Percentiles rank a stretch among this genome's conserved stretches.
phyloP scores from a whole-genome alignment of 2,329 filamentous ascomycete genomes.

The Stagonosporopsis rhizophila region DNA sequence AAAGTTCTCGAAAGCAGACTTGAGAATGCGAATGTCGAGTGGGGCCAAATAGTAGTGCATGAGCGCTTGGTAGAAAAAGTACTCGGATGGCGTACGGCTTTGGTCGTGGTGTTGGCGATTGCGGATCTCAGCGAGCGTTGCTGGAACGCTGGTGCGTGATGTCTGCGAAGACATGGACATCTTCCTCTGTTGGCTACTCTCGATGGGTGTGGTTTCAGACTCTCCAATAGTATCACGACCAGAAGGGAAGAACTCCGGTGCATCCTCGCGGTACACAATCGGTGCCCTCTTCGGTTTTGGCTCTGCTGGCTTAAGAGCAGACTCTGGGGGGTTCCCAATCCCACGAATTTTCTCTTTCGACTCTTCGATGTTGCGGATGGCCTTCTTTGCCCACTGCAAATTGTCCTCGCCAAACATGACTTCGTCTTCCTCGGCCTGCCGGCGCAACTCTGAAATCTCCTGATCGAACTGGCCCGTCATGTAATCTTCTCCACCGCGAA shows the following conservation, averaged over 20 bases:
- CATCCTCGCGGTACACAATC: conserved; percentile 58
- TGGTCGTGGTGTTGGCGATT: conserved; percentile 55
- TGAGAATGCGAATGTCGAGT: conserved; percentile 89
- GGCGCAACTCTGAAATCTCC: conserved; percentile 76
- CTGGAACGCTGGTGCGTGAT: conserved; percentile 46
- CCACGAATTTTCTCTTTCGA: conserved; percentile 77
- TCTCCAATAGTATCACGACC: conserved; percentile 49
- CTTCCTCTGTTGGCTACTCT: conserved; percentile 29
- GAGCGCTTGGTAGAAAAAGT: conserved; percentile 87
- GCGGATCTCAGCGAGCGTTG: conserved; percentile 56
- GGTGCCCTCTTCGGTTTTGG: conserved; percentile 57
- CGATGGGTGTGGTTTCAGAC: conserved; percentile 11
- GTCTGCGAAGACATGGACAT: conserved; percentile 42
- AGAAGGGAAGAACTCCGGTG: conserved; percentile 56
- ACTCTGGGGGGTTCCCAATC: conserved; percentile 69
- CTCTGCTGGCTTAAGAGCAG: conserved; percentile 59
- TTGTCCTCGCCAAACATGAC: conserved; percentile 89
- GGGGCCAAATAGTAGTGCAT: conserved; percentile 90
- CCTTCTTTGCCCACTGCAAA: conserved; percentile 85
- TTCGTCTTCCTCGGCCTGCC: conserved; percentile 87
- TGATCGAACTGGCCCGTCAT: conserved; percentile 81
- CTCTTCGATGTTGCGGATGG: conserved; percentile 74
- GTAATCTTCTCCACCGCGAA: conserved; percentile 92
- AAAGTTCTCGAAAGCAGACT: conserved; percentile 86
- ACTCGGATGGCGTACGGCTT: conserved; percentile 61